These are phyloP conservation scores for Neonectria sp. DNA, from an alignment of 2,329 filamentous ascomycete species.

Conservation along the genomic window DNA sequence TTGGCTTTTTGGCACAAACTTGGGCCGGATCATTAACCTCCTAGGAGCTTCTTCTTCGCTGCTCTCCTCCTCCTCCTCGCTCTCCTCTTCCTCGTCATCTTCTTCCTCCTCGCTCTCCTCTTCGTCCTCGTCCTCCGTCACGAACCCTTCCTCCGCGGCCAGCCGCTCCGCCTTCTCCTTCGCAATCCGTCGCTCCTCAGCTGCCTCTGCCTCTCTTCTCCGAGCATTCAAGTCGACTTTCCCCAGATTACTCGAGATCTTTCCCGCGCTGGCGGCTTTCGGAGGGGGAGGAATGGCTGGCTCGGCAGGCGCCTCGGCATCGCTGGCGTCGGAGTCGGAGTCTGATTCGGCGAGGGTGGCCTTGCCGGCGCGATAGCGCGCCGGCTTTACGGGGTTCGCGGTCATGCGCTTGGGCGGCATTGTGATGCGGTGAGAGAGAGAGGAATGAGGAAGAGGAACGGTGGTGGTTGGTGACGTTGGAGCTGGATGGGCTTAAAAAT, in stretches of 20 bases:
- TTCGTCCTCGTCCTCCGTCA: slow-evolving; percentile 69
- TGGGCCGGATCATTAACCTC: slow-evolving; percentile 73
- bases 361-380: slow-evolving; percentile 91
- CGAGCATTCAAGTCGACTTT: slow-evolving; percentile 68
- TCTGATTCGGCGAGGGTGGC: slow-evolving; percentile 70
- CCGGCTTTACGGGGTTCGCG: slow-evolving; percentile 85
- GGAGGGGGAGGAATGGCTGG: slow-evolving; percentile 67
- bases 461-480: slow-evolving; percentile 41
- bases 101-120: slow-evolving; percentile 53
- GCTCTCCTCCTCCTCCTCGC: slow-evolving; percentile 62
- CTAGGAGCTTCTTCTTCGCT: slow-evolving; percentile 72
- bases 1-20: slow-evolving; percentile 74
- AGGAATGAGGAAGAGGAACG: slow-evolving; percentile 16
- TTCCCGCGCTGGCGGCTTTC: slow-evolving; percentile 70
- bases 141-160: slow-evolving; percentile 74
- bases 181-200: slow-evolving; percentile 63
- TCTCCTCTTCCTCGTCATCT: slow-evolving; percentile 57
- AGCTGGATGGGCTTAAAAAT: slow-evolving; percentile 33
- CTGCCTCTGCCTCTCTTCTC: slow-evolving; percentile 61
- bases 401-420: slow-evolving; percentile 91
- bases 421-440: slow-evolving; percentile 26
- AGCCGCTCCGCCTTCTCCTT: slow-evolving; percentile 65
- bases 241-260: slow-evolving; percentile 67
- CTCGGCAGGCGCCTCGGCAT: slow-evolving; percentile 54
- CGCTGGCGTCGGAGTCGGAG: slow-evolving; percentile 66